Conservation (phyloP, 805 yeast species). For the Candida tammaniensis region DNA sequence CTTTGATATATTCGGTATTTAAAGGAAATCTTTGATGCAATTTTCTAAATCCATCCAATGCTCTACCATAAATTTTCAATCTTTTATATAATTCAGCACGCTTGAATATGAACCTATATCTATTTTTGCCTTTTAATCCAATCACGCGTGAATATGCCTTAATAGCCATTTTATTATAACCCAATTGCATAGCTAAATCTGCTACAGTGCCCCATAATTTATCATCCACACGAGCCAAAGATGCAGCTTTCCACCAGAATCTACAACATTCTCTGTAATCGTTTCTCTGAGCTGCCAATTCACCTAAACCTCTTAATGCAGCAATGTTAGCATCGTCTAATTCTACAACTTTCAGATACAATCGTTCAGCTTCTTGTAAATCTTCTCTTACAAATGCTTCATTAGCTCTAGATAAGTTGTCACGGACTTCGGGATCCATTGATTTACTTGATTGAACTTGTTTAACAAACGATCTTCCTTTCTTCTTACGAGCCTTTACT, state of each 20-base stretch:
- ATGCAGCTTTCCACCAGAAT: slow-evolving; percentile 81
- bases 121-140: slow-evolving; percentile 14
- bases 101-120: slow-evolving; percentile 52
- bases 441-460: slow-evolving; percentile 37
- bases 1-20: slow-evolving; percentile 58
- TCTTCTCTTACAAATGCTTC: slow-evolving; percentile 73
- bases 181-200: slow-evolving; percentile 59
- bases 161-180: slow-evolving; percentile 71
- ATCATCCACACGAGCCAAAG: slow-evolving; percentile 69
- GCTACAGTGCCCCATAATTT: slow-evolving; percentile 80
- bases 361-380: slow-evolving; percentile 53
- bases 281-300: slow-evolving; percentile 69
- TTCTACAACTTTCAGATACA: slow-evolving; percentile 68
- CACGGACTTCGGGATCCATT: slow-evolving; percentile 70
- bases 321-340: slow-evolving; percentile 74
- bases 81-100: slow-evolving; percentile 68
- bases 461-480: slow-evolving; percentile 35
- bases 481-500: slow-evolving; percentile 33
- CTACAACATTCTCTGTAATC: slow-evolving; percentile 69
- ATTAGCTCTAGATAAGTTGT: slow-evolving; percentile 67
- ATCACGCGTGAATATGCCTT: slow-evolving; percentile 59
- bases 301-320: slow-evolving; percentile 88
- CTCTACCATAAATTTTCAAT: slow-evolving; percentile 64
- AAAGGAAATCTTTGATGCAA: slow-evolving; percentile 54
- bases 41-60: slow-evolving; percentile 68